Conservation (phyloP, 2,329 filamentous ascomycete species). For the Nemania sp. region DNA sequence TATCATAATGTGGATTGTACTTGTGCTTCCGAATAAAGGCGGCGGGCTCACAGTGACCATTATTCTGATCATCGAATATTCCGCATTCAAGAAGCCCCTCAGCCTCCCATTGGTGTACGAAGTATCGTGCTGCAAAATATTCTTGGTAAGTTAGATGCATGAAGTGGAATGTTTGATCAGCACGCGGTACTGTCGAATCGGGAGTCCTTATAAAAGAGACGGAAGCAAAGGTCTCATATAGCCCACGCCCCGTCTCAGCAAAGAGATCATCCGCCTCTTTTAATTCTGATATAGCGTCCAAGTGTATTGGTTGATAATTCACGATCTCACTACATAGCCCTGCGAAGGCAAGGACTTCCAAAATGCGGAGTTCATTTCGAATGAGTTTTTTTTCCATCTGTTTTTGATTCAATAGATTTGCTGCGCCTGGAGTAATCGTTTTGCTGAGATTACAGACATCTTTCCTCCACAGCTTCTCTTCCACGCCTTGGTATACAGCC, state of each 20-base stretch:
- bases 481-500: constrained; percentile 40
- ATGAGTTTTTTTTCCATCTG: background rate
- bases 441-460: constrained; percentile 34
- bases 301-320: constrained; percentile 34
- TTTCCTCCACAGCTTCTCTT: constrained; percentile 44
- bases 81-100: background rate
- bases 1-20: background rate
- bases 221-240: background rate
- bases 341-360: constrained; percentile 41
- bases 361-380: background rate
- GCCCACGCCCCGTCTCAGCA: background rate
- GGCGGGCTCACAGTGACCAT: background rate
- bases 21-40: background rate
- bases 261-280: background rate
- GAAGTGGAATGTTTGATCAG: background rate
- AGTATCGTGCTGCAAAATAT: constrained; percentile 7
- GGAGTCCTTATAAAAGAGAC: background rate
- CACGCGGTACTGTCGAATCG: background rate
- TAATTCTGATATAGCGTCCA: too few species aligned
- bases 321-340: constrained; percentile 40
- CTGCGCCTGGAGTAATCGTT: too few species aligned
- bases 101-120: background rate
- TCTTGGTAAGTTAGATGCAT: constrained; percentile 1
- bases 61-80: background rate
- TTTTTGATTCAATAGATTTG: too few species aligned